phyloP scores from a whole-genome alignment of 768 basidiomycete genomes.

The Udeniomyces megalosporus region DNA sequence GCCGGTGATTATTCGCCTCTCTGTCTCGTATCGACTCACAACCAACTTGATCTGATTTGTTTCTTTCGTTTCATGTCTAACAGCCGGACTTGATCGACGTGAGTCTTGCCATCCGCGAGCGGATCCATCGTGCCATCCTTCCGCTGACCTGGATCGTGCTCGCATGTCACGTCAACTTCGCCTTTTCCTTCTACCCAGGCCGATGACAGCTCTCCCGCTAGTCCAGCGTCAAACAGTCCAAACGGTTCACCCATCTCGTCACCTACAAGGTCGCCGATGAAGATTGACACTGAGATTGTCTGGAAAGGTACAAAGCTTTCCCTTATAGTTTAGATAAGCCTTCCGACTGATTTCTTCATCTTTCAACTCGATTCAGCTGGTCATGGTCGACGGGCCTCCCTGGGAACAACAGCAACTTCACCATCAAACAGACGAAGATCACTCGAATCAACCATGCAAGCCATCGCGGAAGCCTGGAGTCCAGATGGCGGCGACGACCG shows the following conservation, averaged over 20 bases:
- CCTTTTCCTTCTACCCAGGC: not conserved
- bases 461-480: slow-evolving; percentile 83
- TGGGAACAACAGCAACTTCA: slow-evolving; percentile 89
- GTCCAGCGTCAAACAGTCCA: not conserved
- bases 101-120: slow-evolving; percentile 42
- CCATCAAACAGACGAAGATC: slow-evolving; percentile 82
- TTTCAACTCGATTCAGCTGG: slow-evolving; percentile 30
- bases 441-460: slow-evolving; percentile 84
- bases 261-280: too few relatives aligned
- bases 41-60: too few relatives aligned
- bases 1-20: too few relatives aligned
- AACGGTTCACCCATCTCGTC: not conserved
- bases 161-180: too few relatives aligned
- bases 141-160: slow-evolving; percentile 26
- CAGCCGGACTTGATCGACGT: slow-evolving; percentile 77
- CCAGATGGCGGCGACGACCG: slow-evolving; percentile 33
- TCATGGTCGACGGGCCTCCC: slow-evolving; percentile 52
- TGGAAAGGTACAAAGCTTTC: slow-evolving; percentile 1
- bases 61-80: too few relatives aligned
- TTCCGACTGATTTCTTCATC: slow-evolving; percentile 29
- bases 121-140: slow-evolving; percentile 20
- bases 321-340: slow-evolving; percentile 30
- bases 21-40: too few relatives aligned
- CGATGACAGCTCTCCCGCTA: slow-evolving; percentile 5
- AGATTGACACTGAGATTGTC: too few relatives aligned